phyloP scores from a whole-genome alignment of 768 basidiomycete genomes.

The Kwoniella sp. region DNA sequence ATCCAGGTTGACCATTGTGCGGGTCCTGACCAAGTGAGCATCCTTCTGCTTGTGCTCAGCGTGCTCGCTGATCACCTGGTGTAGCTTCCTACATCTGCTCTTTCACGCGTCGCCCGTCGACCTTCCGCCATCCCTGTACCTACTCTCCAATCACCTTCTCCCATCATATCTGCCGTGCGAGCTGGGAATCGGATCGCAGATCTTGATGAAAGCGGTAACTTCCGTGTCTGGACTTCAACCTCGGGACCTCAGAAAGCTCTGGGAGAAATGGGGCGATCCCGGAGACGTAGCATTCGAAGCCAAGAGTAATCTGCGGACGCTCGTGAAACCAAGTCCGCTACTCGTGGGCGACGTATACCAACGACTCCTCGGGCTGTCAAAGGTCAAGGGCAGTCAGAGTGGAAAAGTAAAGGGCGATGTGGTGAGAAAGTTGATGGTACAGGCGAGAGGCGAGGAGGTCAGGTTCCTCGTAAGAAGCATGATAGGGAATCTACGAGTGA shows the following conservation, averaged over 20 bases:
- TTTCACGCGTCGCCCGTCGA: slow-evolving; percentile 63
- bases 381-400: slow-evolving; percentile 69
- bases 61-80: slow-evolving; percentile 56
- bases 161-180: slow-evolving; percentile 67
- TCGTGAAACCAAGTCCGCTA: slow-evolving; percentile 44
- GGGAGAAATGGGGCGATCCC: slow-evolving; percentile 71
- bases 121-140: slow-evolving; percentile 70
- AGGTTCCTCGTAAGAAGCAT: slow-evolving; percentile 63
- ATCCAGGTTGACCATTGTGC: slow-evolving; percentile 40
- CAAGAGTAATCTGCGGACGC: slow-evolving; percentile 53
- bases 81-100: slow-evolving; percentile 70
- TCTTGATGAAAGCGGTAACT: slow-evolving; percentile 54
- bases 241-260: slow-evolving; percentile 49
- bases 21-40: slow-evolving; percentile 48
- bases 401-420: slow-evolving; percentile 70
- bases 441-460: slow-evolving; percentile 81
- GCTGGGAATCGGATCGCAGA: slow-evolving; percentile 51
- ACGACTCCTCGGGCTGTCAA: slow-evolving; percentile 63
- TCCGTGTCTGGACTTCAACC: slow-evolving; percentile 45
- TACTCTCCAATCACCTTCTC: slow-evolving; percentile 73
- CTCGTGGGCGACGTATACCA: slow-evolving; percentile 62
- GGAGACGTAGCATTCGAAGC: slow-evolving; percentile 86
- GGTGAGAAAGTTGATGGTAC: slow-evolving; percentile 74
- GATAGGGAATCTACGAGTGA: slow-evolving; percentile 42
- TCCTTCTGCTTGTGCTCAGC: slow-evolving; percentile 27